These are phyloP conservation scores for Alternaria ventricosa DNA, from an alignment of 2,329 filamentous ascomycete genomes.

Conservation along the genomic window DNA sequence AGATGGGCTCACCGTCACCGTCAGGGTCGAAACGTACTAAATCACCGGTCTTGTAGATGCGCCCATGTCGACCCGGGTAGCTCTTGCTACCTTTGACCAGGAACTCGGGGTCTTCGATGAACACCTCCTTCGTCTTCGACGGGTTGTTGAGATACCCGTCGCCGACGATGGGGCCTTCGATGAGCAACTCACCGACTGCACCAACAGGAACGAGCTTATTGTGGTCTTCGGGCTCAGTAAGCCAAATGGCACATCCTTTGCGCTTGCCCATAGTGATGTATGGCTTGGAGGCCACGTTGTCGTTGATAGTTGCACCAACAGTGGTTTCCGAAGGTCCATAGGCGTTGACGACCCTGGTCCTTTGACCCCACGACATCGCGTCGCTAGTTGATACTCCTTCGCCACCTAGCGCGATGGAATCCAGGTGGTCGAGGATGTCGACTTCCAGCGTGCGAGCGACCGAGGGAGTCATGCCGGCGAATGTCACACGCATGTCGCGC, in stretches of 20 bases:
- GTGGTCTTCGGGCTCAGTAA: constrained; percentile 50
- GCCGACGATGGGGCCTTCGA: constrained; percentile 63
- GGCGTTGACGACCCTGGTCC: constrained; percentile 43
- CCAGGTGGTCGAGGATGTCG: constrained; percentile 50
- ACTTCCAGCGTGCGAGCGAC: constrained; percentile 47
- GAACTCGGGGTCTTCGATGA: constrained; percentile 62
- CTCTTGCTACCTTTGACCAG: constrained; percentile 66
- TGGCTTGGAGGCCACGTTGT: constrained; percentile 34
- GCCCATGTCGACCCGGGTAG: constrained; percentile 60
- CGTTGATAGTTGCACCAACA: constrained; percentile 44
- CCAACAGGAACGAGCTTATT: constrained; percentile 50
- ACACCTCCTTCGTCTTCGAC: constrained; percentile 46
- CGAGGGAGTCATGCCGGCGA: constrained; percentile 48
- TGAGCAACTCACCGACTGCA: constrained; percentile 60
- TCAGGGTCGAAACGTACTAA: constrained; percentile 59
- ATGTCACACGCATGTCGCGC: constrained; percentile 43
- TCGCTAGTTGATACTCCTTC: constrained; percentile 45
- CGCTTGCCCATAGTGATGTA: constrained; percentile 49
- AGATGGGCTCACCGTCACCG: constrained; percentile 43
- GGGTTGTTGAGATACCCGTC: constrained; percentile 47
- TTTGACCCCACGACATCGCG: constrained; percentile 53
- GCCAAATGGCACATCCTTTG: constrained; percentile 47
- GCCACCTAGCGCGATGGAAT: constrained; percentile 52
- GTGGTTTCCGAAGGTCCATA: constrained; percentile 49
- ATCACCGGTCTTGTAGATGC: constrained; percentile 44